These are phyloP conservation scores for Candida boidinii DNA, from an alignment of 805 yeast species.

Conservation along the genomic window DNA sequence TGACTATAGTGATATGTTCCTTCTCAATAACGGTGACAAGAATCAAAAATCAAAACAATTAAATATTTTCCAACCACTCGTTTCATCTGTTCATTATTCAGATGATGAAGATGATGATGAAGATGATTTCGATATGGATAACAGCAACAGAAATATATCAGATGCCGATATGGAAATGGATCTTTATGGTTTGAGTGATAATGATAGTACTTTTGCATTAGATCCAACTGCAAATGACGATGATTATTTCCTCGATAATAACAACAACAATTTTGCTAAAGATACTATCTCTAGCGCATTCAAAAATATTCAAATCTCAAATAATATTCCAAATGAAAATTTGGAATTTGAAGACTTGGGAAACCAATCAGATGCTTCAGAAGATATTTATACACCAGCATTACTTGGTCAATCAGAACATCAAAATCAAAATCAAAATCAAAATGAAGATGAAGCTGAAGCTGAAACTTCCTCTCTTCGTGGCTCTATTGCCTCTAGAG, in stretches of 20 bases:
- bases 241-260: constrained; percentile 1
- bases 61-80: constrained; percentile 22
- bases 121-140: constrained; percentile 22
- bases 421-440: neutral
- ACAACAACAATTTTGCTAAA: constrained; percentile 3
- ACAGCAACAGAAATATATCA: constrained; percentile 14
- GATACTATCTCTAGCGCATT: constrained; percentile 11
- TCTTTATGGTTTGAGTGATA: constrained; percentile 20
- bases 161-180: constrained; percentile 23
- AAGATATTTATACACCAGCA: constrained; percentile 22
- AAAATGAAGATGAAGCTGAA: neutral
- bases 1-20: constrained; percentile 10
- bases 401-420: constrained; percentile 3
- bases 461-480: neutral
- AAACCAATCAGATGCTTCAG: constrained; percentile 16
- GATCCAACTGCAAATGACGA: constrained; percentile 1
- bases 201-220: constrained; percentile 13
- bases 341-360: constrained; percentile 14
- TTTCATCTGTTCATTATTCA: constrained; percentile 20
- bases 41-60: constrained; percentile 25
- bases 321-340: no score
- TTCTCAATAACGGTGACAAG: constrained; percentile 21
- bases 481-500: neutral
- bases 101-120: constrained; percentile 24
- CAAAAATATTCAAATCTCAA: no score